Evolutionary conservation across 75 land plant genomes (phyloP).

Genomic region (Picea glauca): DNA sequence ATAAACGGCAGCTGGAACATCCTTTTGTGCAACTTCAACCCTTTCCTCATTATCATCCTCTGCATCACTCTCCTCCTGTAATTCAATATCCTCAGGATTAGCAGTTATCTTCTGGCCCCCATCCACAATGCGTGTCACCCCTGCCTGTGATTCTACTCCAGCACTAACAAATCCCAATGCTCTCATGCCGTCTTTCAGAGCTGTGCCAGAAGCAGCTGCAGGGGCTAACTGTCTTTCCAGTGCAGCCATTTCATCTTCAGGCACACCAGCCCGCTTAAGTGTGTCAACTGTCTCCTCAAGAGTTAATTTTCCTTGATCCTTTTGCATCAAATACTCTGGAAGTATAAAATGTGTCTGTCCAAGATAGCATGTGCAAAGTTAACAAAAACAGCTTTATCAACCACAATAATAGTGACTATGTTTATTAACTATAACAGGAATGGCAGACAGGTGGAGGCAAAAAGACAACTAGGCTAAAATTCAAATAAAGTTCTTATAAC

Average conservation of each 20-base stretch:
- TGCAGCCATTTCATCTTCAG: constrained; percentile 94
- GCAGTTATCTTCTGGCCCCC: constrained; percentile 13
- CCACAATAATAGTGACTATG: neutral
- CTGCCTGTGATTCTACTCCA: too few relatives aligned
- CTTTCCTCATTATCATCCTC: constrained; percentile 45
- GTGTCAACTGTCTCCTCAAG: constrained; percentile 72
- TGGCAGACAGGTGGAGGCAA: neutral
- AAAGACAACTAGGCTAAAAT: too few relatives aligned
- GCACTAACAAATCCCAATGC: constrained; percentile 71
- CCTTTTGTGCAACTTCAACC: constrained; percentile 55
- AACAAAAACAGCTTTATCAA: neutral
- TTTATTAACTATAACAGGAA: neutral
- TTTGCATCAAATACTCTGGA: constrained; percentile 86
- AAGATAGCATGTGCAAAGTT: constrained; percentile 10
- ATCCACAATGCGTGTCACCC: constrained; percentile 12
- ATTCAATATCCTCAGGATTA: constrained; percentile 66
- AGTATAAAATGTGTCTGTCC: constrained; percentile 81
- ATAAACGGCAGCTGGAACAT: constrained; percentile 78
- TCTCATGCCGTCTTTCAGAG: constrained; percentile 28
- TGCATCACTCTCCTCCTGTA: constrained; percentile 51
- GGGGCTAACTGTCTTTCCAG: constrained; percentile 82
- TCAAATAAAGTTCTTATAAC: too few relatives aligned
- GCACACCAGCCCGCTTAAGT: constrained; percentile 64
- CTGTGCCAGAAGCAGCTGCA: constrained; percentile 12
- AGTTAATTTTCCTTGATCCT: constrained; percentile 52